Percentiles rank a stretch among this genome's conserved stretches.
Conservation (phyloP, 345 rosid species). For the Syzygium aqueum region DNA sequence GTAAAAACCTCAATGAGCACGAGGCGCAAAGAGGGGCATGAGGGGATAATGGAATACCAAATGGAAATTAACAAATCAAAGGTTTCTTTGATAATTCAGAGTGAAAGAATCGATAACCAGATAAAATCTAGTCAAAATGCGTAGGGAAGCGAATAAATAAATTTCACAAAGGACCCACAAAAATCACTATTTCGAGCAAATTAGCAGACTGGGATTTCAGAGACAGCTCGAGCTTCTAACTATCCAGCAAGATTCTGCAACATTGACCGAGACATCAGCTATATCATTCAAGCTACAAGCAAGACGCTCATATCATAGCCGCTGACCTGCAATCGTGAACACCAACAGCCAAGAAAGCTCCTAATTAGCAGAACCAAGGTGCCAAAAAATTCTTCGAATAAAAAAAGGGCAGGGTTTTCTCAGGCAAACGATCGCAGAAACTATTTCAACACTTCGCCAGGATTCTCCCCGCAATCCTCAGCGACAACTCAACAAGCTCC, state of each 20-base stretch:
- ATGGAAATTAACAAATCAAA: background rate
- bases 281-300: background rate
- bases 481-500: background rate
- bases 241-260: background rate
- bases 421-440: background rate
- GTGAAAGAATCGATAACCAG: background rate
- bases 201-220: background rate
- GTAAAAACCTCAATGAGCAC: background rate
- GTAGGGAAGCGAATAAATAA: background rate
- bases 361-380: background rate
- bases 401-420: background rate
- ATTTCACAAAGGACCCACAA: background rate
- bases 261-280: background rate
- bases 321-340: background rate
- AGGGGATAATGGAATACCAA: background rate
- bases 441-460: too few species aligned
- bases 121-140: background rate
- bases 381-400: background rate
- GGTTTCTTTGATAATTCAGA: background rate
- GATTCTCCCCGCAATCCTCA: background rate
- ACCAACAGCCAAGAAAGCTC: background rate
- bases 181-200: background rate
- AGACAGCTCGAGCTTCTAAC: background rate
- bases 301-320: background rate
- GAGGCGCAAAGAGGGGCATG: background rate